Evolutionary conservation across 2,329 filamentous ascomycete species (phyloP).

Genomic region (Delphinella strobiligena): DNA sequence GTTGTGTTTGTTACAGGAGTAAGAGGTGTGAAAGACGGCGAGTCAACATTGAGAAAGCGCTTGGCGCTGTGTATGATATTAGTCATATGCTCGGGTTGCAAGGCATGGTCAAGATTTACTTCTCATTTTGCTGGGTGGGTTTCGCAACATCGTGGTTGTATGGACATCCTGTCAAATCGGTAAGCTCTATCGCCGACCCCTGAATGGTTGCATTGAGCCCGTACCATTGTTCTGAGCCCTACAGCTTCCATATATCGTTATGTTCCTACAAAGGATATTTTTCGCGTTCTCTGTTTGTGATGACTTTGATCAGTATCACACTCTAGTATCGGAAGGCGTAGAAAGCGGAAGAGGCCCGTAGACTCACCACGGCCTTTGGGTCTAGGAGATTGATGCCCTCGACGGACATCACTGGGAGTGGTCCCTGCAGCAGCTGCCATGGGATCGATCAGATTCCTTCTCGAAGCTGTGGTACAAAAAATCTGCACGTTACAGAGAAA

Average conservation of each 20-base stretch:
- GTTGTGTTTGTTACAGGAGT: conserved; percentile 36
- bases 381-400: conserved; percentile 29
- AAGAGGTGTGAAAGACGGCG: conserved; percentile 80
- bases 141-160: conserved; percentile 78
- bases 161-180: conserved; percentile 47
- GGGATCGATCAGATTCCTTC: no score
- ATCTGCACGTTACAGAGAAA: no score
- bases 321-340: not conserved
- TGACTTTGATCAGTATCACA: conserved; percentile 3
- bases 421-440: conserved; percentile 8
- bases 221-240: conserved; percentile 75
- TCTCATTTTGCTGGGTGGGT: conserved; percentile 39
- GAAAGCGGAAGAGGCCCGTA: not conserved
- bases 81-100: conserved; percentile 3
- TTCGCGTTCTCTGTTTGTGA: conserved; percentile 46
- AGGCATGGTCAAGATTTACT: conserved; percentile 27
- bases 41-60: conserved; percentile 69
- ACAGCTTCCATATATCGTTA: conserved; percentile 86
- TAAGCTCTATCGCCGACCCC: conserved; percentile 9
- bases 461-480: no score
- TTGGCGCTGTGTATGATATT: conserved; percentile 5
- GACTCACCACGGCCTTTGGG: conserved; percentile 31
- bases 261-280: conserved; percentile 83
- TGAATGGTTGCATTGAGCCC: not conserved
- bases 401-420: conserved; percentile 27